These are phyloP conservation scores for Cordyceps militaris DNA, from an alignment of 2,329 filamentous ascomycete genomes.

Conservation along the genomic window DNA sequence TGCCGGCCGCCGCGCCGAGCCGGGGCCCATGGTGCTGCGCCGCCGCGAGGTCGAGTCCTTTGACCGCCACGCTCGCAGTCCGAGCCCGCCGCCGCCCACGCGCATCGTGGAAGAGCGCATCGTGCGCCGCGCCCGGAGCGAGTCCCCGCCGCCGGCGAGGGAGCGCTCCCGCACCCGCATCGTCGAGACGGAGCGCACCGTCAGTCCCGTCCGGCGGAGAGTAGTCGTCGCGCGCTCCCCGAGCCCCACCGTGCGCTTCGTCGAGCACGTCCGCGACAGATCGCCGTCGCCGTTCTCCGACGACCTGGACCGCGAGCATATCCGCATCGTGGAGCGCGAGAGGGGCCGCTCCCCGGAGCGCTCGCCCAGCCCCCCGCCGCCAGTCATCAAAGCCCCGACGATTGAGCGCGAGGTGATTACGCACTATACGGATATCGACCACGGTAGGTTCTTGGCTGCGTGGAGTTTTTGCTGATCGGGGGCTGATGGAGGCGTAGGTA, in stretches of 20 bases:
- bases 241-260: slow-evolving; percentile 28
- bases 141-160: slow-evolving; percentile 29
- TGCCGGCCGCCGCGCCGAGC: slow-evolving; percentile 39
- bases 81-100: slow-evolving; percentile 31
- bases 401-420: slow-evolving; percentile 87
- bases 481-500: slow-evolving; percentile 29
- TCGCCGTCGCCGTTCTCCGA: slow-evolving; percentile 26
- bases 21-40: slow-evolving; percentile 47
- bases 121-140: slow-evolving; percentile 36
- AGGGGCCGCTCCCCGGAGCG: slow-evolving; percentile 35
- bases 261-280: slow-evolving; percentile 23
- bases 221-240: slow-evolving; percentile 19
- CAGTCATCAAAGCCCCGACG: slow-evolving; percentile 65
- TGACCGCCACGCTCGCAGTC: slow-evolving; percentile 41
- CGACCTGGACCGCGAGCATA: slow-evolving; percentile 37
- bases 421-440: slow-evolving; percentile 79
- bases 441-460: slow-evolving; percentile 50
- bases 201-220: slow-evolving; percentile 30
- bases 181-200: slow-evolving; percentile 32
- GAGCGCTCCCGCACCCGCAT: slow-evolving; percentile 31
- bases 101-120: slow-evolving; percentile 33
- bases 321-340: slow-evolving; percentile 44
- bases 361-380: slow-evolving; percentile 52
- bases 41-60: slow-evolving; percentile 49
- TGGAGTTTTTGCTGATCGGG: background rate